These are phyloP conservation scores for Cordia subcordata DNA, from an alignment of 257 asterid species.

Conservation along the genomic window DNA sequence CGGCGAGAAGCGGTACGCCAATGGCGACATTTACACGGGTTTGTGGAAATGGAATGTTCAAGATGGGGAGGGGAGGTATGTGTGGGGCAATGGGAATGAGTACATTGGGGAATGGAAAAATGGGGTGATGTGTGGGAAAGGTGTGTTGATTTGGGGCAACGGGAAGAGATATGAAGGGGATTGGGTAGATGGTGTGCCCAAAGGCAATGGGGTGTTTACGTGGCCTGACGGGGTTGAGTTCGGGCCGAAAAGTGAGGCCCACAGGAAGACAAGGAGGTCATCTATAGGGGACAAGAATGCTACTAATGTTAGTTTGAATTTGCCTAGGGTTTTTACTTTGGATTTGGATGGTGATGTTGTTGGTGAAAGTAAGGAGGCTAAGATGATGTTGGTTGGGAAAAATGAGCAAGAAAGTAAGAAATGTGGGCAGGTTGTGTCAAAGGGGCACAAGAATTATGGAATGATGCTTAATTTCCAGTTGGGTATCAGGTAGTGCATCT, in stretches of 20 bases:
- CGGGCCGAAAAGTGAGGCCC: neutral
- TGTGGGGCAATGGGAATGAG: slow-evolving; percentile 21
- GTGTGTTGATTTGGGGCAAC: slow-evolving; percentile 22
- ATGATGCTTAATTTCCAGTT: slow-evolving; percentile 23
- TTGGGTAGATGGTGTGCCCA: slow-evolving; percentile 20
- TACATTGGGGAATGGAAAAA: slow-evolving; percentile 25
- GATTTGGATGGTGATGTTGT: slow-evolving; percentile 25
- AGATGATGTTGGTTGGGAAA: slow-evolving; percentile 13
- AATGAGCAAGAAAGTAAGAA: slow-evolving; percentile 19
- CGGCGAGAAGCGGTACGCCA: slow-evolving; percentile 18
- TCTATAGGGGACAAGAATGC: neutral
- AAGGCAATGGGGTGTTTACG: slow-evolving; percentile 23
- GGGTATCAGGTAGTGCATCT: slow-evolving; percentile 19
- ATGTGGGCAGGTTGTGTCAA: slow-evolving; percentile 20
- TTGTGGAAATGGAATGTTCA: slow-evolving; percentile 23
- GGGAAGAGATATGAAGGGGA: slow-evolving; percentile 28
- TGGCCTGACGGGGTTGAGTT: slow-evolving; percentile 19
- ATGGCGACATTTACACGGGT: slow-evolving; percentile 19
- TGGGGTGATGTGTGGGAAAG: slow-evolving; percentile 25
- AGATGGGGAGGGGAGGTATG: slow-evolving; percentile 21
- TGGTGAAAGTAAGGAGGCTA: slow-evolving; percentile 20
- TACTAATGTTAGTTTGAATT: slow-evolving; percentile 1
- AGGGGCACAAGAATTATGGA: slow-evolving; percentile 30
- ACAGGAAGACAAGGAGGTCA: neutral
- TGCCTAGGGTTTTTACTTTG: slow-evolving; percentile 26